These are phyloP conservation scores for Quercus engelmannii DNA, from an alignment of 306 rosid species.

Conservation along the genomic window DNA sequence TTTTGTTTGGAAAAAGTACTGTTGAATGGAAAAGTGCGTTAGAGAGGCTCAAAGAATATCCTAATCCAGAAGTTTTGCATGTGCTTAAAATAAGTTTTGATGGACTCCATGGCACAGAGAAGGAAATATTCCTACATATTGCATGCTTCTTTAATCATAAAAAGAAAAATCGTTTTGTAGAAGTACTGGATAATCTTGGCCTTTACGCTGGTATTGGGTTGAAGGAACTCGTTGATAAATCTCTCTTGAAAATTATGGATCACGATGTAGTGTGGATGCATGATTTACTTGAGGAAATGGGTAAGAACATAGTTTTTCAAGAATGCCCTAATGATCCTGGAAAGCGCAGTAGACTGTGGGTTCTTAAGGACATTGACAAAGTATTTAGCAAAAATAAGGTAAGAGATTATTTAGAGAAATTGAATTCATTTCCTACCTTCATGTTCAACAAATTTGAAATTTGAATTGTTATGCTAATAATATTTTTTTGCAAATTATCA, in stretches of 20 bases:
- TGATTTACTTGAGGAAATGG: not conserved
- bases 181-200: not conserved
- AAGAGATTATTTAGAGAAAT: not conserved
- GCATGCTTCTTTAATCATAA: not conserved
- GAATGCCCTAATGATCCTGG: not conserved
- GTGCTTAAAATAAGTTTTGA: not conserved
- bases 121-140: not conserved
- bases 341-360: not conserved
- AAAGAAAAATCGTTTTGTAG: fast-evolving
- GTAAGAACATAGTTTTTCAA: not conserved
- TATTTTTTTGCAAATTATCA: no score
- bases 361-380: not conserved
- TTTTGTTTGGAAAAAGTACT: no score
- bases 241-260: not conserved
- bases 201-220: not conserved
- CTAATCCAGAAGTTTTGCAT: not conserved
- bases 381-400: not conserved
- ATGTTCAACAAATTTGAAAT: not conserved
- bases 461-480: not conserved
- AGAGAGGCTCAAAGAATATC: no score
- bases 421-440: no score
- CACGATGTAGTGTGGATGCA: not conserved
- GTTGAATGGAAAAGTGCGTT: no score
- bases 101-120: fast-evolving
- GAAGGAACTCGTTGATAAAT: not conserved